These are phyloP conservation scores for Simmondsia chinensis DNA, from an alignment of 148 eudicot species.

Conservation along the genomic window DNA sequence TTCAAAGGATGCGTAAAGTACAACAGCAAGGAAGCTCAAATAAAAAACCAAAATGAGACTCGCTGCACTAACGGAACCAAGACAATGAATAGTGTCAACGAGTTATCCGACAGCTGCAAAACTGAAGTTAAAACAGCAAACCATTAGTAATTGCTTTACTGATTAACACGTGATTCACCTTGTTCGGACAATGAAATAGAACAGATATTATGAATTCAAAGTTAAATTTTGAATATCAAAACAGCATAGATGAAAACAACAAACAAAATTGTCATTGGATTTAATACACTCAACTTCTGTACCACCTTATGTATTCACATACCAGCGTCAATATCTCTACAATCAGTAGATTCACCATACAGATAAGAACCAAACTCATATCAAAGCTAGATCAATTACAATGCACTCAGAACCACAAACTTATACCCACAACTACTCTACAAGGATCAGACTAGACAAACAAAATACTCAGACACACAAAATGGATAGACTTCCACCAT, in stretches of 20 bases:
- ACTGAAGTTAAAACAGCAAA: slow-evolving; percentile 5
- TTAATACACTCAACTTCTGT: slow-evolving; percentile 45
- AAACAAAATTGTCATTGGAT: slow-evolving; percentile 12
- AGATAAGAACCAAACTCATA: slow-evolving; percentile 24
- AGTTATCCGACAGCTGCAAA: no score
- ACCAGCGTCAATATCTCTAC: slow-evolving; percentile 30
- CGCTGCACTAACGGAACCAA: no score
- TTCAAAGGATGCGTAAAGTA: no score
- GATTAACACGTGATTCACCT: neutral
- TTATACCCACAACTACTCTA: slow-evolving; percentile 37
- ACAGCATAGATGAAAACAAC: neutral
- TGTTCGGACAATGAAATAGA: neutral
- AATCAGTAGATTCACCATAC: slow-evolving; percentile 29
- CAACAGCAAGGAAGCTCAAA: no score
- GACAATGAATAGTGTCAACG: no score
- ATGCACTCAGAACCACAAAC: slow-evolving; percentile 19
- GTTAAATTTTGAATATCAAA: neutral
- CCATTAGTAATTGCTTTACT: neutral
- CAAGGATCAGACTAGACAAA: slow-evolving; percentile 33
- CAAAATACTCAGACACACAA: slow-evolving; percentile 30
- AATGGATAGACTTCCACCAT: slow-evolving; percentile 29
- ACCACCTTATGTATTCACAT: slow-evolving; percentile 66
- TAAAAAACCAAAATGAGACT: no score
- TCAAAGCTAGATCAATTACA: slow-evolving; percentile 16
- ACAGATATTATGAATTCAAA: neutral